These are phyloP conservation scores for Panaeolus papilionaceus DNA, from an alignment of 768 basidiomycete genomes.

Conservation along the genomic window DNA sequence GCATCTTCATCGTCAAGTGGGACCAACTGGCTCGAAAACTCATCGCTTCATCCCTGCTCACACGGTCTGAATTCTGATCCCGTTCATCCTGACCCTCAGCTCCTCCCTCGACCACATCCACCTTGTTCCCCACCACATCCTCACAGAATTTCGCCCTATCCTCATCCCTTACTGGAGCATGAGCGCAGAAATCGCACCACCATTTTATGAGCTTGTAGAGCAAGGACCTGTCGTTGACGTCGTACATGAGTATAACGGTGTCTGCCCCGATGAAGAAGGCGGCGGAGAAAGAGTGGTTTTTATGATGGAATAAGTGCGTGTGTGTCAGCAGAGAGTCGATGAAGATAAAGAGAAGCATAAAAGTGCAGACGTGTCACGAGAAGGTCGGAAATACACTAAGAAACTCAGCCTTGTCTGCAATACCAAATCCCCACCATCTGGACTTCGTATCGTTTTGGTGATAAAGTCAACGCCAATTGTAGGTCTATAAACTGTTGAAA, in stretches of 20 bases:
- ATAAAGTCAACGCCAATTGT: conserved; percentile 94
- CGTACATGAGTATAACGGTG: conserved; percentile 82
- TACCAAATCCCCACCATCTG: conserved; percentile 61
- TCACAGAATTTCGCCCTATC: conserved; percentile 70
- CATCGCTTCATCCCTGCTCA: conserved; percentile 51
- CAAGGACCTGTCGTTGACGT: conserved; percentile 71
- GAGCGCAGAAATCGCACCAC: conserved; percentile 79
- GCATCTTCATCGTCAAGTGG: conserved; percentile 37
- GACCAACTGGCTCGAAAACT: conserved; percentile 63
- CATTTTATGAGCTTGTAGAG: conserved; percentile 67
- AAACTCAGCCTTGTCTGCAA: conserved; percentile 63
- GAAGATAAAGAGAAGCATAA: neutral
- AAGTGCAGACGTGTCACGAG: conserved; percentile 6
- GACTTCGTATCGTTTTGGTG: conserved; percentile 72
- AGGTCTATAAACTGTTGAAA: conserved; percentile 78
- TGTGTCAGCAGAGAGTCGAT: neutral
- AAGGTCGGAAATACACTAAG: conserved; percentile 24
- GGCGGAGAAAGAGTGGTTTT: too few species aligned
- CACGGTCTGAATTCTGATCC: conserved; percentile 18
- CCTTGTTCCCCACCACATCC: conserved; percentile 82
- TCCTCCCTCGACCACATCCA: conserved; percentile 49
- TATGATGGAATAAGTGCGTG: conserved; percentile 72
- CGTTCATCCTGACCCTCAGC: neutral
- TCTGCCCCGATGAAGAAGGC: conserved; percentile 90
- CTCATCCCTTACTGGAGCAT: conserved; percentile 71